Base-by-base conservation (phyloP, 768 basidiomycete genomes). In the Leccinum broughii region DNA sequence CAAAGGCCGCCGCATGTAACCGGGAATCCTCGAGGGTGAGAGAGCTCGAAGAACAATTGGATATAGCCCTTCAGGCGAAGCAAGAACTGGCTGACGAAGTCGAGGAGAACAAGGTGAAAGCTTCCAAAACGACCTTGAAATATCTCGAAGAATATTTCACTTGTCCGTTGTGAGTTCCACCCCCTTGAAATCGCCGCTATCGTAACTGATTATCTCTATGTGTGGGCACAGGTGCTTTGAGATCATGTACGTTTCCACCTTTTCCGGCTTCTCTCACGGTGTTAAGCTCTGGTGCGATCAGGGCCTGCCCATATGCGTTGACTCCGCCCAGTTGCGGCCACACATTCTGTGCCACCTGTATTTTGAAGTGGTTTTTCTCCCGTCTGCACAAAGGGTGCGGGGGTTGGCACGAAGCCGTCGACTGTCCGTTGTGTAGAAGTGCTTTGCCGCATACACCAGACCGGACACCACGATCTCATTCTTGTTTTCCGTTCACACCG, bases 361-460 rank as follows among this genome's bases (percentile, higher is more conserved):
- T 87, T 61, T 71, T 89, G 32, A 83, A 83, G 66, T 87, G 86
- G 84, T 84, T 84, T 73, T 88, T 88, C 76, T 85, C 86, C 66
- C 82, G 83, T 52, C 73, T 88, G 30, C 87, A 89, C 72, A 76
- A 75, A 51, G 77, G 76, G 1, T 89, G 88, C 67, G 86, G 86
- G 30, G 76, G 77, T 34, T 90, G 88, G 88, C 88, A 88, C 62
- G 83, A 86, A 65, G 69, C 80, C 13, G 84, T 88, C 48, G 83
- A 85, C 64, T 89, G 86, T 70, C 88, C 87, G 37, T 78, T 88
- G 59, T 89, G 87, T 71, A 85, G 85, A 66, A 80, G 78, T 57
- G 59, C 77, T 44, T 74, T 88, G 59, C 78, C 78, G 54, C 76
- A 78, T 55, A 83, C 83, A 14, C 80, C 82, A 41, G 81, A 87